Base-by-base conservation (phyloP, 768 basidiomycete species). In the Solioccasus polychromus region DNA sequence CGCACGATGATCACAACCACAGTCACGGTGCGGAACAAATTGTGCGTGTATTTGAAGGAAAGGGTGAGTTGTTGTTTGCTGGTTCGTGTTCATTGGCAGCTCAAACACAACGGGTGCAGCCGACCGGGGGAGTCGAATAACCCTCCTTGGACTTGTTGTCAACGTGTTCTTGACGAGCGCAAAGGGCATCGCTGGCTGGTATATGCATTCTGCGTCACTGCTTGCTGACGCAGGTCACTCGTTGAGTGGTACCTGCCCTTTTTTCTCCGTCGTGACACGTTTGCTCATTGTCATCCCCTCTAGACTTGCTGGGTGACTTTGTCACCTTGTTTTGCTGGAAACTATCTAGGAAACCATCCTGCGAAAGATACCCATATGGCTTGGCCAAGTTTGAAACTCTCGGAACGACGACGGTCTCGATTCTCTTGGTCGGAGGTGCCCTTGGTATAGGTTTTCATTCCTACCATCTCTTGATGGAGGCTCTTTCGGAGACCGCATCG, bases 191-290 rank as follows among this genome's bases (percentile, higher is more conserved):
- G 94, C 95, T 30, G 96, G 93, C 18, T 87, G 86, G 79, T 83
- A 79, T 60, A 78, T 89, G 77, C 92, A 97, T 57, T 92, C 89
- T 6, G 92, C 92, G 8, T 83, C 91, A 0, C 71, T 98, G 34
- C 74, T 98, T 14, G 95, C 95, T 3, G 95, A 97, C 55, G 93
- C 94, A 0, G 94, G 89, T 19, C 95, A 99, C 62, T 91, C 88
- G 1, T 48, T 90, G 50, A 89, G 88, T 59, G 92, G 88, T 89
- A 53, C 52, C 83, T 76, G 28, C n/a, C 11, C 4, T 41, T 26
- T 3, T 41, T 34, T 32, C 19, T 19, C n/a, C n/a, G 23, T 11
- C 28, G 7, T 25, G 34, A 35, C 47, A 40, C 42, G 39, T 36
- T 28, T 48, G 44, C 48, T 59, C 48, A 44, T 23, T 26, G 2